phyloP scores from a whole-genome alignment of 306 rosid genomes.

The Oxytropis ochrocephala region DNA sequence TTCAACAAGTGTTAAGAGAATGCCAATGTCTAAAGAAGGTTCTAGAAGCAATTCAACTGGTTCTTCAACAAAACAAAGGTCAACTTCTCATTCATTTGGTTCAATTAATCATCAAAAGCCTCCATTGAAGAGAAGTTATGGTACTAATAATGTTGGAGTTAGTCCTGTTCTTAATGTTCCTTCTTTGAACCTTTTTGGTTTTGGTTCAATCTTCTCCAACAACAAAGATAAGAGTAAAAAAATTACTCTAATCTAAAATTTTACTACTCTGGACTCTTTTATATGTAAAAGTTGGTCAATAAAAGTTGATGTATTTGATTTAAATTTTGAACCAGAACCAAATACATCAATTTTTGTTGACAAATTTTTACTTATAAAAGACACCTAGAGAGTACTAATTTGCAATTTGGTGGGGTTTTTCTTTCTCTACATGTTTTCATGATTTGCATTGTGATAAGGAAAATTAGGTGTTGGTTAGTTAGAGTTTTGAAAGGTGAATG shows the following conservation, averaged over 20 bases:
- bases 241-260: slow-evolving; percentile 2
- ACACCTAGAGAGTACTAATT: not conserved
- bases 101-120: slow-evolving; percentile 48
- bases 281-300: too few species aligned
- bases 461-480: slow-evolving; percentile 18
- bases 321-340: too few species aligned
- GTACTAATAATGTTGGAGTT: slow-evolving; percentile 40
- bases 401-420: slow-evolving; percentile 24
- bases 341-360: too few species aligned
- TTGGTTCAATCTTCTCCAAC: slow-evolving; percentile 70
- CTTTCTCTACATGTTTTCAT: slow-evolving; percentile 2
- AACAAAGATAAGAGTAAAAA: slow-evolving; percentile 59
- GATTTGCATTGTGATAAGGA: slow-evolving; percentile 20
- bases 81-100: slow-evolving; percentile 24
- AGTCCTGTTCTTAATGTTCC: slow-evolving; percentile 72
- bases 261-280: not conserved
- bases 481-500: slow-evolving; percentile 17
- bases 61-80: slow-evolving; percentile 37
- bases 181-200: slow-evolving; percentile 55
- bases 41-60: slow-evolving; percentile 42
- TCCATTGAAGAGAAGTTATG: slow-evolving; percentile 56
- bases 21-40: slow-evolving; percentile 42
- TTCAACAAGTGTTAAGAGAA: slow-evolving; percentile 39
- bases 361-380: too few species aligned
- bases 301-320: too few species aligned